phyloP scores from a whole-genome alignment of 305 asterid genomes.

The Fraxinus sp. region DNA sequence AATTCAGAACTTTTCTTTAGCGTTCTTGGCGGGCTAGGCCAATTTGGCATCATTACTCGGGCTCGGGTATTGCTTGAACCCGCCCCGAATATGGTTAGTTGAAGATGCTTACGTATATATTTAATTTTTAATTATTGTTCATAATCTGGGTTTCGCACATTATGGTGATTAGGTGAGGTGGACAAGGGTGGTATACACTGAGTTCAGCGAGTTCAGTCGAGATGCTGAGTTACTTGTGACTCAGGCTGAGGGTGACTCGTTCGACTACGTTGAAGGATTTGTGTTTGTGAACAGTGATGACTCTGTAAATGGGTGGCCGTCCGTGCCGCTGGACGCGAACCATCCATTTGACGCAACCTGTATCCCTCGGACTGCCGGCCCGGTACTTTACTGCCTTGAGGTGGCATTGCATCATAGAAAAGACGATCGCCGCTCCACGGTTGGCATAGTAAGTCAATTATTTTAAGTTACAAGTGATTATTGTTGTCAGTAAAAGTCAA shows the following conservation, averaged over 20 bases:
- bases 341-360: constrained; percentile 48
- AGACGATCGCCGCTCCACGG: constrained; percentile 38
- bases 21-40: constrained; percentile 93
- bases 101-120: background rate
- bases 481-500: background rate
- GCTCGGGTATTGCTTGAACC: constrained; percentile 77
- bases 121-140: background rate
- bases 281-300: constrained; percentile 69
- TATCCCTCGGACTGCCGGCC: constrained; percentile 46
- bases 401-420: constrained; percentile 62
- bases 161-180: constrained; percentile 65
- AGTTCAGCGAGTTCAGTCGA: constrained; percentile 67
- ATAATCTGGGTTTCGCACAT: background rate
- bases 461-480: background rate
- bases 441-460: constrained; percentile 49
- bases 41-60: constrained; percentile 83
- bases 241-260: constrained; percentile 43
- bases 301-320: constrained; percentile 77
- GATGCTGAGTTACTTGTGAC: constrained; percentile 72
- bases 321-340: constrained; percentile 50
- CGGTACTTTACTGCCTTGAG: constrained; percentile 85
- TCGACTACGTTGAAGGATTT: constrained; percentile 85
- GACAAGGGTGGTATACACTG: constrained; percentile 80
- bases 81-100: constrained; percentile 74
- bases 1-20: constrained; percentile 67